phyloP scores from a whole-genome alignment of 768 basidiomycete genomes.

The Tylopilus sp. region DNA sequence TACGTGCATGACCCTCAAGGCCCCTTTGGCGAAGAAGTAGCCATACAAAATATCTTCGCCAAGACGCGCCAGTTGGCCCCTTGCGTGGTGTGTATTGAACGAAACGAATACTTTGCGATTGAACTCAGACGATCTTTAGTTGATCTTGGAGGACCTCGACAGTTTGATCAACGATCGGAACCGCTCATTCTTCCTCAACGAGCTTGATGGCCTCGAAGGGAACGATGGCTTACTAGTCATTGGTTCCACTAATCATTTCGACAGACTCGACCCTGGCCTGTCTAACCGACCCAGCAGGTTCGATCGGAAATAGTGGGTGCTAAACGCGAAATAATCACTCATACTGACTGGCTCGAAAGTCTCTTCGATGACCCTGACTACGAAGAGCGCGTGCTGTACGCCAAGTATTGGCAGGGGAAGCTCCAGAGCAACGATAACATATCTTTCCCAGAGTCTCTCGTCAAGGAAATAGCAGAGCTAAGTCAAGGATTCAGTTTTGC shows the following conservation, averaged over 20 bases:
- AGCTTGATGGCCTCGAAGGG: slow-evolving; percentile 74
- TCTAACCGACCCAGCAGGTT: slow-evolving; percentile 80
- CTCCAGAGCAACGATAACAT: slow-evolving; percentile 59
- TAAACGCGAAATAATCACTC: not conserved
- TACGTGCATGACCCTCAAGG: slow-evolving; percentile 37
- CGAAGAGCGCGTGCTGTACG: slow-evolving; percentile 65
- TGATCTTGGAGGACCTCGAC: slow-evolving; percentile 65
- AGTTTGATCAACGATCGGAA: slow-evolving; percentile 75
- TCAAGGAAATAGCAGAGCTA: slow-evolving; percentile 52
- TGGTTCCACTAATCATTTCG: slow-evolving; percentile 82
- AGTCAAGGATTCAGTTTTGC: slow-evolving; percentile 80
- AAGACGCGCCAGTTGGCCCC: slow-evolving; percentile 71
- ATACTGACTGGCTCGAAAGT: slow-evolving; percentile 33
- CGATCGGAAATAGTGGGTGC: slow-evolving; percentile 77
- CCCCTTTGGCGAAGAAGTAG: slow-evolving; percentile 57
- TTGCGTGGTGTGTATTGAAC: slow-evolving; percentile 53
- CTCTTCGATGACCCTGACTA: slow-evolving; percentile 68
- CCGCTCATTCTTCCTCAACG: slow-evolving; percentile 86
- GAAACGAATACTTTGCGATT: slow-evolving; percentile 26
- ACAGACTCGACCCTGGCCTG: slow-evolving; percentile 72
- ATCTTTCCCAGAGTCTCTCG: slow-evolving; percentile 63
- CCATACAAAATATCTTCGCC: slow-evolving; percentile 65
- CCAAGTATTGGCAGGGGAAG: slow-evolving; percentile 79
- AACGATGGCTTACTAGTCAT: slow-evolving; percentile 81
- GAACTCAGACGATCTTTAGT: slow-evolving; percentile 5